Percentiles rank a stretch among this genome's conserved stretches.
phyloP scores from a whole-genome alignment of 2,329 filamentous ascomycete genomes.

The Apiospora hydei region DNA sequence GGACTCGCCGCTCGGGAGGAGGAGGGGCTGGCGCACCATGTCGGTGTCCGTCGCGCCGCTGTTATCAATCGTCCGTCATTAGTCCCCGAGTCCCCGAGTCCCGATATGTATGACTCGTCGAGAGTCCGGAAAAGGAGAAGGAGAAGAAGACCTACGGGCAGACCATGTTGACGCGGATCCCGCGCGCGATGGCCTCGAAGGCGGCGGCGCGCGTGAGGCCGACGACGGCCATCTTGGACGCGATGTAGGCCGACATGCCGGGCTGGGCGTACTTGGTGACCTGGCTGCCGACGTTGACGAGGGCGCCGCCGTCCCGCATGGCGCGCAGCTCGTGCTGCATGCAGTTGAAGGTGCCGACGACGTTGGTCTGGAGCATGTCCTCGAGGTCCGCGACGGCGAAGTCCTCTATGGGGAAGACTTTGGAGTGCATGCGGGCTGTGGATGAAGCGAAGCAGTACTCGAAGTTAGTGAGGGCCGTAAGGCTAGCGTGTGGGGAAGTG shows the following conservation, averaged over 20 bases:
- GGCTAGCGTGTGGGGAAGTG: too few species aligned
- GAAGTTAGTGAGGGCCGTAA: too few species aligned
- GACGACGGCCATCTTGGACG: slow-evolving; percentile 40
- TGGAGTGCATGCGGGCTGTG: slow-evolving; percentile 10
- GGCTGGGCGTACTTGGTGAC: slow-evolving; percentile 47
- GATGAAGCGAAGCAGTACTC: too few species aligned
- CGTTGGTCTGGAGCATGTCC: slow-evolving; percentile 50
- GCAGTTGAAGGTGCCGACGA: slow-evolving; percentile 56
- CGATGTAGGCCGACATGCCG: slow-evolving; percentile 38
- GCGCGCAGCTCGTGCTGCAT: slow-evolving; percentile 53
- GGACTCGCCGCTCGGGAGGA: slow-evolving; percentile 24
- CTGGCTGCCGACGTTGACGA: slow-evolving; percentile 52
- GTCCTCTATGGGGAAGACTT: slow-evolving; percentile 29
- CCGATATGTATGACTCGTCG: too few species aligned
- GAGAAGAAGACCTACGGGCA: slow-evolving; percentile 31
- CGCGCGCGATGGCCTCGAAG: slow-evolving; percentile 35
- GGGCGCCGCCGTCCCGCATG: slow-evolving; percentile 48
- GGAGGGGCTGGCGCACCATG: slow-evolving; percentile 25
- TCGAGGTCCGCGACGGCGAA: slow-evolving; percentile 50
- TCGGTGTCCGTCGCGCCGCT: slow-evolving; percentile 28
- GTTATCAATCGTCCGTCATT: neutral
- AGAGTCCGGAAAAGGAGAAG: neutral
- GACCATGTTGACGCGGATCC: slow-evolving; percentile 34
- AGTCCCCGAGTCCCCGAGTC: neutral
- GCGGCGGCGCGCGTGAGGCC: slow-evolving; percentile 41